Evolutionary conservation across 2,329 filamentous ascomycete genomes (phyloP).

Genomic region (Dactylellina leptospora): DNA sequence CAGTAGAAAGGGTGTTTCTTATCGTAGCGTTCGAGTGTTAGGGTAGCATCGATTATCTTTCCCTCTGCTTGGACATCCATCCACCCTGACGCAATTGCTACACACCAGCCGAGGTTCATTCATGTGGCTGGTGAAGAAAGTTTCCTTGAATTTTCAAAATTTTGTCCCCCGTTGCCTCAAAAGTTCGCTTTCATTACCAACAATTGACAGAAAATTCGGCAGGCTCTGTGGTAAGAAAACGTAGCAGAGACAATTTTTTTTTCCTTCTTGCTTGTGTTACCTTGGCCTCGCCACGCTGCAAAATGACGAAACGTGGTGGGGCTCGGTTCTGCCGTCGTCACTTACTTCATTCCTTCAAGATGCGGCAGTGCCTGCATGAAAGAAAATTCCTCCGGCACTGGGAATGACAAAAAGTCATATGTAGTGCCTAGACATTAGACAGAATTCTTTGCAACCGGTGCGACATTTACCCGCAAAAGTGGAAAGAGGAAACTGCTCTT

Average conservation of each 20-base stretch:
- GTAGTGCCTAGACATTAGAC: not conserved
- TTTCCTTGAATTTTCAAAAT: not conserved
- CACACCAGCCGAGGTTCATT: constrained; percentile 45
- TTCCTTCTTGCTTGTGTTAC: constrained; percentile 47
- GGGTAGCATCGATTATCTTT: constrained; percentile 51
- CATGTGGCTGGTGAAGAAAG: constrained; percentile 28
- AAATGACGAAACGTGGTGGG: constrained; percentile 41
- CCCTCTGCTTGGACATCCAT: constrained; percentile 27
- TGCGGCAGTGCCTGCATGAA: constrained; percentile 51
- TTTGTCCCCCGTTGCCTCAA: too few species aligned
- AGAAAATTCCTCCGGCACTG: constrained; percentile 11
- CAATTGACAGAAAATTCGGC: too few species aligned
- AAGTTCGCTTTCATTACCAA: too few species aligned
- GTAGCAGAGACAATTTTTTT: too few species aligned
- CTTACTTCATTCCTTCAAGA: not conserved
- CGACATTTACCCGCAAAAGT: constrained; percentile 10
- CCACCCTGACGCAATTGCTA: constrained; percentile 50
- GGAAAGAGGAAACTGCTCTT: constrained; percentile 12
- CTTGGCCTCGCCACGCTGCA: constrained; percentile 35
- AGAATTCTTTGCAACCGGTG: not conserved
- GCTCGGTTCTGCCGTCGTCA: constrained; percentile 37
- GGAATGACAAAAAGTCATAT: not conserved
- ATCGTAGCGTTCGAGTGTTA: constrained; percentile 50
- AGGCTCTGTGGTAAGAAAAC: too few species aligned
- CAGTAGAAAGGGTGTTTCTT: constrained; percentile 35